Evolutionary conservation across 371 early-diverging fungal genomes (phyloP).

Genomic region (Ordospora colligata): DNA sequence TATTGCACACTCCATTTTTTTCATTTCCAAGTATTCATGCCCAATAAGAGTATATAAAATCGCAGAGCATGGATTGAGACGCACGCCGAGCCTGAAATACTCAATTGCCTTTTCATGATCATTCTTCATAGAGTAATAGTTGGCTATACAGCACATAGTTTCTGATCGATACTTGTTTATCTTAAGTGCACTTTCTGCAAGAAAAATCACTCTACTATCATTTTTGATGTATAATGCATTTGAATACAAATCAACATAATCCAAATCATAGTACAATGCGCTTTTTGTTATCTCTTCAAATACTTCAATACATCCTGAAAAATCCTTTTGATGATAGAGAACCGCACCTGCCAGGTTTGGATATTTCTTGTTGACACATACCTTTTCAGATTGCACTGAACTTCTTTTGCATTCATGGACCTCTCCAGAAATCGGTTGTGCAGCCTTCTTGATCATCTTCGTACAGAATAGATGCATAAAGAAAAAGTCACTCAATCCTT

Average conservation of each 20-base stretch:
- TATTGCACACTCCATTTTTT: conserved; percentile 73
- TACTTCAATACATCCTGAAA: conserved; percentile 25
- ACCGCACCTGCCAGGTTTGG: conserved; percentile 43
- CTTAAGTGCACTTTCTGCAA: conserved; percentile 69
- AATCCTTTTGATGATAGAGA: conserved; percentile 42
- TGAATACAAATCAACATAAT: conserved; percentile 74
- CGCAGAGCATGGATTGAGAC: conserved; percentile 68
- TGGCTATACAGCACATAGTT: conserved; percentile 70
- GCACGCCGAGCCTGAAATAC: conserved; percentile 71
- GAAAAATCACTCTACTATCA: conserved; percentile 65
- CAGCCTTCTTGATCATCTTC: conserved; percentile 27
- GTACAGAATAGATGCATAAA: conserved; percentile 38
- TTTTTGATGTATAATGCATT: conserved; percentile 74
- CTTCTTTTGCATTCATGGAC: background rate
- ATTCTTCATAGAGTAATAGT: conserved; percentile 71
- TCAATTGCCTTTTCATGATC: conserved; percentile 74
- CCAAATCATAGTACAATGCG: conserved; percentile 67
- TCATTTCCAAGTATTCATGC: conserved; percentile 80
- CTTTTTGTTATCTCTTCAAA: conserved; percentile 35
- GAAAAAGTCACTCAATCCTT: conserved; percentile 28
- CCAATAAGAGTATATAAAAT: conserved; percentile 82
- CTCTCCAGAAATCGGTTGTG: background rate
- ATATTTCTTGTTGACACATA: conserved; percentile 1
- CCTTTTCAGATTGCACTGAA: background rate
- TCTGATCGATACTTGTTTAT: conserved; percentile 74